These are phyloP conservation scores for Fusarium pininemorale DNA, from an alignment of 2,329 filamentous ascomycete species.

Conservation along the genomic window DNA sequence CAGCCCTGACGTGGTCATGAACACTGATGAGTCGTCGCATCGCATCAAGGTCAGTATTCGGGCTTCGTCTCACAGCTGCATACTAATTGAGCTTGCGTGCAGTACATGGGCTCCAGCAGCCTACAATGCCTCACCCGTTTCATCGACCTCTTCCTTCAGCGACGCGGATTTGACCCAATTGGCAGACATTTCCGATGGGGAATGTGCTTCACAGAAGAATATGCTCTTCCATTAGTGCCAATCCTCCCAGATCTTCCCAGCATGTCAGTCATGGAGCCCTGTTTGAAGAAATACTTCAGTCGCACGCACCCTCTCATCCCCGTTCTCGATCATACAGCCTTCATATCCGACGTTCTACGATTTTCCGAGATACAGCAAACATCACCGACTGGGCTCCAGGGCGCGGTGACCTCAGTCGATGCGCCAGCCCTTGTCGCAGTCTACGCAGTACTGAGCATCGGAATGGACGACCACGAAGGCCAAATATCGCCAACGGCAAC, in stretches of 20 bases:
- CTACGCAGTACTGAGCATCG: constrained; percentile 26
- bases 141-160: constrained; percentile 29
- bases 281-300: constrained; percentile 31
- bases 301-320: constrained; percentile 34
- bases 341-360: constrained; percentile 27
- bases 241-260: constrained; percentile 24
- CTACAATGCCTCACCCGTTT: constrained; percentile 32
- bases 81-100: background rate
- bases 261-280: constrained; percentile 30
- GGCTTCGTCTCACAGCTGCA: background rate
- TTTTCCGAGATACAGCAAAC: constrained; percentile 30
- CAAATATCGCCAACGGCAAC: constrained; percentile 17
- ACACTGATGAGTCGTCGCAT: constrained; percentile 36
- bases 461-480: constrained; percentile 27
- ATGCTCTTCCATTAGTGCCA: constrained; percentile 15
- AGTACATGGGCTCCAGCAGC: constrained; percentile 38
- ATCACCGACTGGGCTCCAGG: constrained; percentile 13
- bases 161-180: constrained; percentile 29
- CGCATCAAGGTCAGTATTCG: constrained; percentile 26
- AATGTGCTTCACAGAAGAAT: constrained; percentile 36
- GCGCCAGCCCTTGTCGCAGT: constrained; percentile 22
- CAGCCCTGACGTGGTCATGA: constrained; percentile 33
- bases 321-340: constrained; percentile 20
- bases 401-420: constrained; percentile 14
- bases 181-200: constrained; percentile 34